Conservation (phyloP, 1,284 basidiomycete genomes). For the Exsudoporus floridanus region DNA sequence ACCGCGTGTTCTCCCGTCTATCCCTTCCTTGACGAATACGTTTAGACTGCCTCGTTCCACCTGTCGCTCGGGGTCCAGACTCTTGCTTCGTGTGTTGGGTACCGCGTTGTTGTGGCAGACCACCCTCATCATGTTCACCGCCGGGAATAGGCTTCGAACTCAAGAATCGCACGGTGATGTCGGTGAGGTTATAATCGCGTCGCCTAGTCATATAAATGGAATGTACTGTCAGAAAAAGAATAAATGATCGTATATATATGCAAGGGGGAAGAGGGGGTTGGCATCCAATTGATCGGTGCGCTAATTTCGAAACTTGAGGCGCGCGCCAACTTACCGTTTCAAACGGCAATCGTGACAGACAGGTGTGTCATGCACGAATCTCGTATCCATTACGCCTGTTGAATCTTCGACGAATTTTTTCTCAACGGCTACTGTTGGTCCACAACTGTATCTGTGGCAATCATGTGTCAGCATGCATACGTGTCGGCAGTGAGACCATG, state of each 20-base stretch:
- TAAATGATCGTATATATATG: conserved; percentile 4
- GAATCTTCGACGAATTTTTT: conserved; percentile 39
- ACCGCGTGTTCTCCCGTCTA: conserved; percentile 46
- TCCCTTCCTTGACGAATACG: conserved; percentile 59
- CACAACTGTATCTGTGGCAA: conserved; percentile 53
- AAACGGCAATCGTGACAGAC: conserved; percentile 64
- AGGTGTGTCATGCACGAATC: conserved; percentile 48
- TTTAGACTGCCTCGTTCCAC: conserved; percentile 58
- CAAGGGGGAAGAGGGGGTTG: conserved; percentile 1
- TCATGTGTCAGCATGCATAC: conserved; percentile 16
- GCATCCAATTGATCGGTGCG: conserved; percentile 11
- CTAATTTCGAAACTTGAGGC: conserved; percentile 10
- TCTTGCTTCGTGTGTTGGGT: conserved; percentile 29
- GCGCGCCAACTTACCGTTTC: conserved; percentile 47
- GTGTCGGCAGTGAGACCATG: conserved; percentile 4
- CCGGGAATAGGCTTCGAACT: conserved; percentile 24
- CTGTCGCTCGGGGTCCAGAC: conserved; percentile 24
- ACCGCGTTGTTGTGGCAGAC: conserved; percentile 19
- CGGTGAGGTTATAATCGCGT: conserved; percentile 50
- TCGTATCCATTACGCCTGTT: conserved; percentile 27
- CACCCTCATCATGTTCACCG: conserved; percentile 29
- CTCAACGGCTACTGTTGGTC: conserved; percentile 55
- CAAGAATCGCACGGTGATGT: conserved; percentile 48
- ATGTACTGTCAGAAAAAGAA: conserved; percentile 19
- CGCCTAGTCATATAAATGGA: conserved; percentile 39